Conservation (phyloP, 192 early-diverging fungal genomes). For the Rhizophagus prolifer region DNA sequence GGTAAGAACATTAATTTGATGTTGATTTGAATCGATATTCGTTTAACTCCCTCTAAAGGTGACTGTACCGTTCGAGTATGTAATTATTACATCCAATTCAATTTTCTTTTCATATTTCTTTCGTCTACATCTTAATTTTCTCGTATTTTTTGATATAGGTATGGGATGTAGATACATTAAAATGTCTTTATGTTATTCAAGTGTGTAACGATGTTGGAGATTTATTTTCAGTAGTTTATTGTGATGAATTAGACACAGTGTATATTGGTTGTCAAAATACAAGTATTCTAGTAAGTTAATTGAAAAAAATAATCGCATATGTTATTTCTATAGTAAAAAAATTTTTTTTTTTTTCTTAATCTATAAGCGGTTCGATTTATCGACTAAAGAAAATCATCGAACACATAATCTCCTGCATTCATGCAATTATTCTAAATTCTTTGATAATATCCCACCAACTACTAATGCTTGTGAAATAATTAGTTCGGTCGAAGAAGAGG, state of each 20-base stretch:
- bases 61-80: constrained; percentile 67
- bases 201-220: constrained; percentile 72
- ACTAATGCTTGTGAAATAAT: not conserved
- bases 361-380: constrained; percentile 40
- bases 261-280: constrained; percentile 80
- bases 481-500: constrained; percentile 14
- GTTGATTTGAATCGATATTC: not conserved
- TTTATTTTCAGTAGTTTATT: constrained; percentile 66
- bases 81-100: not conserved
- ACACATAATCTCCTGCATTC: not conserved
- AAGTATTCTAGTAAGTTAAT: constrained; percentile 62
- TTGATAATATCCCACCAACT: constrained; percentile 15
- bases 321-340: no score
- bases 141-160: constrained; percentile 30
- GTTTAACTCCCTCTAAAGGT: constrained; percentile 36
- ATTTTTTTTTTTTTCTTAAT: not conserved
- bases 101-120: not conserved
- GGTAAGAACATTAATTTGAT: constrained; percentile 38
- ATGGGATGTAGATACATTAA: constrained; percentile 64
- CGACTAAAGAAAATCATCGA: constrained; percentile 33
- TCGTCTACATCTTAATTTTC: not conserved
- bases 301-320: constrained; percentile 28
- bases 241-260: constrained; percentile 48
- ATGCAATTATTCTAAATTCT: constrained; percentile 35
- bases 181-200: constrained; percentile 61